Conservation (phyloP, 768 basidiomycete species). For the Amylocystis lapponica region DNA sequence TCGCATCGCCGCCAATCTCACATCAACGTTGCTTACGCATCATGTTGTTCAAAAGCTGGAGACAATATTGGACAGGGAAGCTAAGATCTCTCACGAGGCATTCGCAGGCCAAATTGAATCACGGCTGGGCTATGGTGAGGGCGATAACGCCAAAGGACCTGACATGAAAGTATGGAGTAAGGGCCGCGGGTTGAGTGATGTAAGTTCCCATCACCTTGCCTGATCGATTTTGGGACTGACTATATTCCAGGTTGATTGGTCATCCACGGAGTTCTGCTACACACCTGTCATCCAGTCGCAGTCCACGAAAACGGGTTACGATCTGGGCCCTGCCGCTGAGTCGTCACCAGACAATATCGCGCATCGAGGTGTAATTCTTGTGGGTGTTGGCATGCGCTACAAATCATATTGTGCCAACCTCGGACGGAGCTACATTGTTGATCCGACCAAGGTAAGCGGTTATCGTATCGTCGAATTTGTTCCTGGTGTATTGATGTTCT, state of each 20-base stretch:
- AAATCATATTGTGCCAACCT: slow-evolving; percentile 91
- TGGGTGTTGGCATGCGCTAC: slow-evolving; percentile 85
- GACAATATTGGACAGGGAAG: slow-evolving; percentile 85
- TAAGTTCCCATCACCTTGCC: slow-evolving; percentile 32
- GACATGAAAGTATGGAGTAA: slow-evolving; percentile 92
- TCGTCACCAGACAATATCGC: slow-evolving; percentile 80
- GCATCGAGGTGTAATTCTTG: slow-evolving; percentile 83
- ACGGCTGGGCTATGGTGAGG: slow-evolving; percentile 81
- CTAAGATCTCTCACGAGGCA: slow-evolving; percentile 84
- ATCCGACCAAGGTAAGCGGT: slow-evolving; percentile 71
- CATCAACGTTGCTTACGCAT: slow-evolving; percentile 78
- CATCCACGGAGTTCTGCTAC: slow-evolving; percentile 89
- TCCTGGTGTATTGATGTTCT: slow-evolving; percentile 17
- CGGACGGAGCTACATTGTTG: slow-evolving; percentile 92
- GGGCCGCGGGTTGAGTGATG: slow-evolving; percentile 67
- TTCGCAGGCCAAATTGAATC: slow-evolving; percentile 83
- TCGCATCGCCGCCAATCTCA: slow-evolving; percentile 69
- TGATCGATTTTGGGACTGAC: slow-evolving; percentile 5
- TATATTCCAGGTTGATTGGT: slow-evolving; percentile 71
- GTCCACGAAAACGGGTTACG: slow-evolving; percentile 77
- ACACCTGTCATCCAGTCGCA: slow-evolving; percentile 94
- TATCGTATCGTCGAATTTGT: no score
- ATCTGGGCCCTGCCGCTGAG: slow-evolving; percentile 81
- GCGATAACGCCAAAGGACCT: slow-evolving; percentile 69
- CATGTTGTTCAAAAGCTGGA: slow-evolving; percentile 87